Conservation (phyloP, 2,329 filamentous ascomycete genomes). For the Hymenoscyphus albidus region DNA sequence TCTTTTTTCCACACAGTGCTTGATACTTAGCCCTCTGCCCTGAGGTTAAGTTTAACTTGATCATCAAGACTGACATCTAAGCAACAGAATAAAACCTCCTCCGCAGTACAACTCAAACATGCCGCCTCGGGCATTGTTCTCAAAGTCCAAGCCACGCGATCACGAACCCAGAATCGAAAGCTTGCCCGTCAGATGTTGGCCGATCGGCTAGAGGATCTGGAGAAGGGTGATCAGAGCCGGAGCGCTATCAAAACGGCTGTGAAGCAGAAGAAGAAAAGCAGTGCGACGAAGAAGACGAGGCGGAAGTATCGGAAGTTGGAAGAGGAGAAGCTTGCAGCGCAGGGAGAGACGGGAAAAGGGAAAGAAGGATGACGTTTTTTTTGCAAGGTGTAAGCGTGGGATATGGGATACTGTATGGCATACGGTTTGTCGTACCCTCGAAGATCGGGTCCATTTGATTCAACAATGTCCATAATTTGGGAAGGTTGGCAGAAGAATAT, state of each 20-base stretch:
- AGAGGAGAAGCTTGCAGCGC: slow-evolving; percentile 28
- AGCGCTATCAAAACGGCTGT: slow-evolving; percentile 59
- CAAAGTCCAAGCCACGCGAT: slow-evolving; percentile 90
- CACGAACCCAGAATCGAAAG: slow-evolving; percentile 80
- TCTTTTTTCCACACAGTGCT: background rate
- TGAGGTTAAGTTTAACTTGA: background rate
- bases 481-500: no score
- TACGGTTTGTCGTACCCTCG: background rate
- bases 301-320: slow-evolving; percentile 68
- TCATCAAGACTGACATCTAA: slow-evolving; percentile 11
- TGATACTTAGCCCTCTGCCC: background rate
- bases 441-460: no score
- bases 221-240: slow-evolving; percentile 67
- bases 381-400: background rate
- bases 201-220: slow-evolving; percentile 57
- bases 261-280: slow-evolving; percentile 67
- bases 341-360: slow-evolving; percentile 19
- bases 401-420: background rate
- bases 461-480: no score
- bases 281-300: slow-evolving; percentile 74
- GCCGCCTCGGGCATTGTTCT: slow-evolving; percentile 86
- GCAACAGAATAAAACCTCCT: slow-evolving; percentile 85
- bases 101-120: slow-evolving; percentile 89
- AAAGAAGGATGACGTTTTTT: background rate
- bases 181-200: slow-evolving; percentile 70